phyloP scores from a whole-genome alignment of 768 basidiomycete genomes.

The Lactarius quietus region DNA sequence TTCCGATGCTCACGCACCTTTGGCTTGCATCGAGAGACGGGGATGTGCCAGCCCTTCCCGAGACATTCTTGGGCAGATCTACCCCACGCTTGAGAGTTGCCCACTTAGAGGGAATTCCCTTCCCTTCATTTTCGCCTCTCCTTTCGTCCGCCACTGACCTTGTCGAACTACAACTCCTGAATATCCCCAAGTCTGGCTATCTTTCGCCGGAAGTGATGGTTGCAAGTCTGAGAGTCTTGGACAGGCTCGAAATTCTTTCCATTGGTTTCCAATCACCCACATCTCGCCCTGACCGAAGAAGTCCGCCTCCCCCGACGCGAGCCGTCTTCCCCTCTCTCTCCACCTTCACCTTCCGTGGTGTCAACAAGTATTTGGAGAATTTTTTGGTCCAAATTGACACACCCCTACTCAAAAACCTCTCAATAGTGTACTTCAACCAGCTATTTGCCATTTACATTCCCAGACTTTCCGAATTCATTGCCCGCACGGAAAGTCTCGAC shows the following conservation, averaged over 20 bases:
- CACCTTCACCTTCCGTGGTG: not conserved
- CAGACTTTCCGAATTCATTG: not conserved
- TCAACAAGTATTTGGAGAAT: constrained; percentile 1
- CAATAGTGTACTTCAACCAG: not conserved
- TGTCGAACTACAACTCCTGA: not conserved
- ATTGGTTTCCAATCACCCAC: not conserved
- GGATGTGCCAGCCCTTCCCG: not conserved
- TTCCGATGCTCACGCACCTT: constrained; percentile 1
- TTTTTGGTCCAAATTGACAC: not conserved
- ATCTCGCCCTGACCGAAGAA: not conserved
- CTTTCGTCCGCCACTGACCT: not conserved
- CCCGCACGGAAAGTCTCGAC: not conserved
- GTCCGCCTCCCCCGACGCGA: not conserved
- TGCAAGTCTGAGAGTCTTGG: not conserved
- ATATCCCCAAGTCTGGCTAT: not conserved
- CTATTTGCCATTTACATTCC: not conserved
- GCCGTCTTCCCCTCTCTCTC: not conserved
- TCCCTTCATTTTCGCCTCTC: not conserved
- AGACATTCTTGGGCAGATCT: not conserved
- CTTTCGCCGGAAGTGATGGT: not conserved
- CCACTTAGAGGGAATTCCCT: not conserved
- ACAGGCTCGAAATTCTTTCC: not conserved
- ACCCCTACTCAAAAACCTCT: not conserved
- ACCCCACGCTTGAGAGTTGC: not conserved
- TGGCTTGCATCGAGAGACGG: not conserved